phyloP scores from a whole-genome alignment of 2,329 filamentous ascomycete genomes.

The Diaporthe sp. region DNA sequence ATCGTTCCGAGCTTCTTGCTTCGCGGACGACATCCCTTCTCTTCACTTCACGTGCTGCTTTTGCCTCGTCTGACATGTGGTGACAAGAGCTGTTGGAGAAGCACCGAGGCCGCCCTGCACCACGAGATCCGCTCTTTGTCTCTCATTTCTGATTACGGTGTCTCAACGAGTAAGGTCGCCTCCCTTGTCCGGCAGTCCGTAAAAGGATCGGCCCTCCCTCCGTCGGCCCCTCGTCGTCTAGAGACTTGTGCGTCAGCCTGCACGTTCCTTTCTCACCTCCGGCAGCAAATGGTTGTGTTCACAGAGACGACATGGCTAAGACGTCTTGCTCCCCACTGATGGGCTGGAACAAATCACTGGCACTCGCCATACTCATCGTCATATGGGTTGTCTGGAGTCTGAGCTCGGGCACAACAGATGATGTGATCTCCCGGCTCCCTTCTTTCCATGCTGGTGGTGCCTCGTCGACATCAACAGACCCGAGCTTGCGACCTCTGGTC shows the following conservation, averaged over 20 bases:
- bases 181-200: constrained; percentile 17
- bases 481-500: constrained; percentile 45
- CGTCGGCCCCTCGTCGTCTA: not conserved
- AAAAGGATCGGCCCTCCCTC: not conserved
- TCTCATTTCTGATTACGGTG: constrained; percentile 14
- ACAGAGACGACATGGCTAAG: constrained; percentile 28
- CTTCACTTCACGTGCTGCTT: not conserved
- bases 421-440: constrained; percentile 30
- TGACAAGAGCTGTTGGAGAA: not conserved
- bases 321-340: constrained; percentile 16
- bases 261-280: not conserved
- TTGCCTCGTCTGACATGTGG: not conserved
- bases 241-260: not conserved
- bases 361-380: constrained; percentile 31
- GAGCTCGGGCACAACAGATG: constrained; percentile 9
- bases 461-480: not conserved
- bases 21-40: not conserved
- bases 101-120: not conserved
- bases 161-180: constrained; percentile 16
- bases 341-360: constrained; percentile 36
- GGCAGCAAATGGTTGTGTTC: not conserved
- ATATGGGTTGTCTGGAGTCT: constrained; percentile 38
- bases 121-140: constrained; percentile 17
- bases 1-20: not conserved
- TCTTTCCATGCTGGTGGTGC: constrained; percentile 9